Percentiles rank a stretch among this genome's conserved stretches.
Evolutionary conservation across 352 stramenopile genomes (phyloP).

Genomic region (Thraustochytrium sp.): DNA sequence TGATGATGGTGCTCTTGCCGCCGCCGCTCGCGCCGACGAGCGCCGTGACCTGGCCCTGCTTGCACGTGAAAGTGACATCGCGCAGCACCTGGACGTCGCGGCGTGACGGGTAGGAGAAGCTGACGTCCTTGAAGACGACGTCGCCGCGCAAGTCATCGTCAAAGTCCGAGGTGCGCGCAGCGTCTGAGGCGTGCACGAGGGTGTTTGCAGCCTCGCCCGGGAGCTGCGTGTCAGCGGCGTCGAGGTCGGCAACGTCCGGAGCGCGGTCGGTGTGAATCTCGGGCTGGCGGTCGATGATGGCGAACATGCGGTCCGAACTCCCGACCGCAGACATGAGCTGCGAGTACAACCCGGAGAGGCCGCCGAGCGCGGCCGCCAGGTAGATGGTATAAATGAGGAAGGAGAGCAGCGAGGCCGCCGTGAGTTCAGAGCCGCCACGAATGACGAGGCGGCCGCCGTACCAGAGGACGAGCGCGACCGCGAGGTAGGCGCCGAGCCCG

Average conservation of each 20-base stretch:
- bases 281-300: slow-evolving; percentile 45
- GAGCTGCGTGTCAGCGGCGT: neutral
- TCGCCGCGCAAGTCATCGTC: slow-evolving; percentile 33
- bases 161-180: neutral
- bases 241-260: neutral
- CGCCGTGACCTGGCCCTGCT: slow-evolving; percentile 56
- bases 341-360: slow-evolving; percentile 81
- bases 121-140: slow-evolving; percentile 77
- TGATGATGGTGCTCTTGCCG: slow-evolving; percentile 73
- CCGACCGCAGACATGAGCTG: slow-evolving; percentile 75
- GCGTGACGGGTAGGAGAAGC: slow-evolving; percentile 78
- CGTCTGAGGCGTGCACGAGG: neutral
- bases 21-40: slow-evolving; percentile 72
- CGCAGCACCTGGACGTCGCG: slow-evolving; percentile 65
- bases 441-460: slow-evolving; percentile 85
- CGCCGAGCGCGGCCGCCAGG: slow-evolving; percentile 74
- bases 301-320: slow-evolving; percentile 46
- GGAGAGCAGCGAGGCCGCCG: slow-evolving; percentile 77
- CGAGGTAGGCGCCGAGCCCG: slow-evolving; percentile 17
- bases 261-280: slow-evolving; percentile 6
- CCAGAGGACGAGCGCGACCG: slow-evolving; percentile 61
- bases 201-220: neutral
- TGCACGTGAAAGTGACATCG: slow-evolving; percentile 59
- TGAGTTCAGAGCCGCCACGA: slow-evolving; percentile 61
- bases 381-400: slow-evolving; percentile 89